Percentiles rank a stretch among this genome's conserved stretches.
Conservation (phyloP, 345 rosid genomes). For the Sisymbrium altissimum region DNA sequence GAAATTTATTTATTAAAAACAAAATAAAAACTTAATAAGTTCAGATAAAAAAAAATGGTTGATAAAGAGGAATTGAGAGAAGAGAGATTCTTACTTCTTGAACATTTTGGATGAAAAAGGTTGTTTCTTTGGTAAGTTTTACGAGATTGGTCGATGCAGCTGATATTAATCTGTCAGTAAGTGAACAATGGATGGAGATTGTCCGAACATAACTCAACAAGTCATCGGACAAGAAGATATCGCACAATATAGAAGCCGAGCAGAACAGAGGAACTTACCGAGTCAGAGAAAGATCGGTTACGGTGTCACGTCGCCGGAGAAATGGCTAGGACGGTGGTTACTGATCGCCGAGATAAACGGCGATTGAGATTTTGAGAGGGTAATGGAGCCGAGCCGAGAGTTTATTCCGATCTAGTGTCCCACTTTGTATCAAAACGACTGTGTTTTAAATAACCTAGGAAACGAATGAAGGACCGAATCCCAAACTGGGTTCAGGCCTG, state of each 20-base stretch:
- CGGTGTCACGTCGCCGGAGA: neutral
- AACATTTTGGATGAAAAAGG: conserved; percentile 27
- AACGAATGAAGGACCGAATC: neutral
- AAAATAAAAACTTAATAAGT: neutral
- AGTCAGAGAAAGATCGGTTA: neutral
- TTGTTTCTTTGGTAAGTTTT: neutral
- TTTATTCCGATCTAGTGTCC: conserved; percentile 5
- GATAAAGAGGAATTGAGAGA: neutral
- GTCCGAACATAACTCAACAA: neutral
- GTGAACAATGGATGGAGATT: neutral
- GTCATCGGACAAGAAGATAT: neutral
- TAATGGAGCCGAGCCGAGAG: neutral
- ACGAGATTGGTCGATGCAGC: neutral
- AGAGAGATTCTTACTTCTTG: conserved; percentile 30
- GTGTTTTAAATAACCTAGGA: conserved; percentile 18
- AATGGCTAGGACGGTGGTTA: neutral
- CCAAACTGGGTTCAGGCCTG: neutral
- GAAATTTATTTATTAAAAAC: too few species aligned
- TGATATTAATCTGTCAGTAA: conserved; percentile 9
- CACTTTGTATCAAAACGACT: conserved; percentile 14
- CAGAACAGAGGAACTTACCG: conserved; percentile 2
- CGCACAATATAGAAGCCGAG: neutral
- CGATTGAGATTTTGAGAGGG: conserved; percentile 6
- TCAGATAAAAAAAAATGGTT: neutral
- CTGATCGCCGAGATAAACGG: conserved; percentile 15